Evolutionary conservation across 441 rosid genomes (phyloP).

Genomic region (Theobroma grandiflorum): DNA sequence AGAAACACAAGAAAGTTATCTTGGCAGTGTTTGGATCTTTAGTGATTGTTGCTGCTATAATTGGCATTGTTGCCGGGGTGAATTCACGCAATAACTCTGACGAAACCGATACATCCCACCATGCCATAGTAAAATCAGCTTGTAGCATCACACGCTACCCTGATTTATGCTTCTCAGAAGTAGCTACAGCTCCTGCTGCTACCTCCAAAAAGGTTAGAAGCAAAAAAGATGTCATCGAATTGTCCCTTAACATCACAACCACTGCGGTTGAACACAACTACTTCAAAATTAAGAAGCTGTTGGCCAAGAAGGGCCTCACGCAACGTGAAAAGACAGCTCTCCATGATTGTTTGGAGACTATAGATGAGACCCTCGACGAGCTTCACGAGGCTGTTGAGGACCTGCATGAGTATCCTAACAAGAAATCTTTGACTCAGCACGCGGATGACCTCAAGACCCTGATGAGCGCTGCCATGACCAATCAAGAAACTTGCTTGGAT

Average conservation of each 20-base stretch:
- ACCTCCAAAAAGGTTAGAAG: conserved; percentile 37
- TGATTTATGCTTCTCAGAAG: conserved; percentile 65
- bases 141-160: conserved; percentile 63
- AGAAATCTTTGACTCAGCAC: conserved; percentile 58
- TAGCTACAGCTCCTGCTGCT: conserved; percentile 42
- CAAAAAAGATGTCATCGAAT: conserved; percentile 70
- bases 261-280: conserved; percentile 60
- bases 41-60: conserved; percentile 43
- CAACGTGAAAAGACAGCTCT: conserved; percentile 69
- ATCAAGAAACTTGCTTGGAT: conserved; percentile 82
- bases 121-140: conserved; percentile 58
- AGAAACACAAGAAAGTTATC: conserved; percentile 49
- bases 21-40: conserved; percentile 38
- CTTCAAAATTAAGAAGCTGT: conserved; percentile 59
- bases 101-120: conserved; percentile 31
- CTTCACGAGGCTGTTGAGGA: conserved; percentile 60
- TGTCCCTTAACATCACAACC: conserved; percentile 61
- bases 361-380: conserved; percentile 79
- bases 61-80: conserved; percentile 55
- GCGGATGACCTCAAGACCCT: conserved; percentile 76
- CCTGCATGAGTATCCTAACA: conserved; percentile 59
- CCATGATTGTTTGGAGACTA: conserved; percentile 79
- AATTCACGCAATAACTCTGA: conserved; percentile 38
- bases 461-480: conserved; percentile 83
- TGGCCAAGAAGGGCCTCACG: conserved; percentile 38